A percentile compares a stretch with the other conserved stretches of the same genome.
Conservation (phyloP, 768 basidiomycete species). For the Trametes meyenii region DNA sequence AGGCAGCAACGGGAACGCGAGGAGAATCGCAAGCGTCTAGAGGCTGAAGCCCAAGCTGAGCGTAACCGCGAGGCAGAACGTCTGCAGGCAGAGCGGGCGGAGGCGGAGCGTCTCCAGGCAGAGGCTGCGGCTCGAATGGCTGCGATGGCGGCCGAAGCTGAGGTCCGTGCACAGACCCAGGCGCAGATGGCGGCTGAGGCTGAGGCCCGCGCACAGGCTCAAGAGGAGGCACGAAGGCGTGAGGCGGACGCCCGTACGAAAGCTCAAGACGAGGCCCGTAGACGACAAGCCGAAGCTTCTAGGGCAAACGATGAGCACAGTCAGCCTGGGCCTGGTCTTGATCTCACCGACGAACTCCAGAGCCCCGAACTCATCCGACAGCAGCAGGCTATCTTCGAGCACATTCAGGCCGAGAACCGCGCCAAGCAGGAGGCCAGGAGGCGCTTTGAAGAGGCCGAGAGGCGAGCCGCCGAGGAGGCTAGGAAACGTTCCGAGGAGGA, state of each 20-base stretch:
- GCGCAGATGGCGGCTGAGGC: neutral
- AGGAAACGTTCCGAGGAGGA: constrained; percentile 13
- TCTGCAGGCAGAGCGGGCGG: constrained; percentile 23
- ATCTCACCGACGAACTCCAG: constrained; percentile 1
- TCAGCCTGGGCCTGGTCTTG: neutral
- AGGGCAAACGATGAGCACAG: neutral
- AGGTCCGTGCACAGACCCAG: constrained; percentile 27
- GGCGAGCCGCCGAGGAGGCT: constrained; percentile 10
- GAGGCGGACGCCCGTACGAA: neutral
- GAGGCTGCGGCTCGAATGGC: constrained; percentile 25
- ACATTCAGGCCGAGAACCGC: constrained; percentile 9
- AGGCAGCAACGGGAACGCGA: constrained; percentile 24
- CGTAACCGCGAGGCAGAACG: constrained; percentile 8
- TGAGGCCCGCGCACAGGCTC: constrained; percentile 4
- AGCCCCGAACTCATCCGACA: constrained; percentile 7
- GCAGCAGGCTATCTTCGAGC: constrained; percentile 18
- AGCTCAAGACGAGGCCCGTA: constrained; percentile 4
- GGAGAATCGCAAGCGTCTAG: constrained; percentile 25
- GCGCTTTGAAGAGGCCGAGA: constrained; percentile 10
- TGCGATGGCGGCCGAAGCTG: constrained; percentile 1
- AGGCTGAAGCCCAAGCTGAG: constrained; percentile 4
- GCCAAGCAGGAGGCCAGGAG: constrained; percentile 8
- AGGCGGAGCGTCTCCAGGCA: constrained; percentile 36
- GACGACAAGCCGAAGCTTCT: constrained; percentile 3
- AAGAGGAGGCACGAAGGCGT: neutral